These are phyloP conservation scores for Zymoseptoria pseudotritici DNA, from an alignment of 2,329 filamentous ascomycete species.

Conservation along the genomic window DNA sequence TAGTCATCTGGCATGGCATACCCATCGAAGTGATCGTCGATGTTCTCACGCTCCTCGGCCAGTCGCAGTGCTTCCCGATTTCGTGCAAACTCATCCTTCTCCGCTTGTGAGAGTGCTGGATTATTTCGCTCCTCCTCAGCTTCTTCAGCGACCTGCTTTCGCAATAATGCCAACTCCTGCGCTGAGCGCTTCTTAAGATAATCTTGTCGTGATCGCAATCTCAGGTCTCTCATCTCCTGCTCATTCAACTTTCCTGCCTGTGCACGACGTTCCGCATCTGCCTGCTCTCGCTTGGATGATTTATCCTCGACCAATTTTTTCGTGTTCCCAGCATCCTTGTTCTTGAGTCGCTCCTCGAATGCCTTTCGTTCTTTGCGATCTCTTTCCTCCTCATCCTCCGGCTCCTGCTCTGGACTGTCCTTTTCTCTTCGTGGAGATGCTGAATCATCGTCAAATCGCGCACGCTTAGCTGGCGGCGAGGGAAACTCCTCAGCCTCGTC, in stretches of 20 bases:
- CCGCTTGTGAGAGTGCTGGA: conserved; percentile 63
- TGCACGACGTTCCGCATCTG: conserved; percentile 50
- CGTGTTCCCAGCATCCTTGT: conserved; percentile 62
- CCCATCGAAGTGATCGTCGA: conserved; percentile 87
- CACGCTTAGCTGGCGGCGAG: conserved; percentile 63
- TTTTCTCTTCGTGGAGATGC: conserved; percentile 21
- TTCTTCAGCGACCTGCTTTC: conserved; percentile 86
- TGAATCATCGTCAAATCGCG: conserved; percentile 56
- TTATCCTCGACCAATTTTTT: conserved; percentile 61
- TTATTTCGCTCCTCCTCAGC: conserved; percentile 68
- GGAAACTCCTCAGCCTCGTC: conserved; percentile 53
- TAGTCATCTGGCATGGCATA: conserved; percentile 93
- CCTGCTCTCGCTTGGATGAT: conserved; percentile 37
- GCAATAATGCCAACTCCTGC: conserved; percentile 75
- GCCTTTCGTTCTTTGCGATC: conserved; percentile 72
- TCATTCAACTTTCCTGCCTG: conserved; percentile 57
- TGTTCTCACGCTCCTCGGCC: conserved; percentile 66
- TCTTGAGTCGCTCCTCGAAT: conserved; percentile 67
- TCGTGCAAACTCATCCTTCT: conserved; percentile 80
- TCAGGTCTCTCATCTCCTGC: conserved; percentile 70
- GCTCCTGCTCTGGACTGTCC: conserved; percentile 15
- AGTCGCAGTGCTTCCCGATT: conserved; percentile 61
- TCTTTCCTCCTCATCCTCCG: conserved; percentile 39
- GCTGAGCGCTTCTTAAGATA: conserved; percentile 90
- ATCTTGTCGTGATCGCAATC: conserved; percentile 78